Evolutionary conservation across 371 early-diverging fungal species (phyloP).

Genomic region (Mucor irregularis): DNA sequence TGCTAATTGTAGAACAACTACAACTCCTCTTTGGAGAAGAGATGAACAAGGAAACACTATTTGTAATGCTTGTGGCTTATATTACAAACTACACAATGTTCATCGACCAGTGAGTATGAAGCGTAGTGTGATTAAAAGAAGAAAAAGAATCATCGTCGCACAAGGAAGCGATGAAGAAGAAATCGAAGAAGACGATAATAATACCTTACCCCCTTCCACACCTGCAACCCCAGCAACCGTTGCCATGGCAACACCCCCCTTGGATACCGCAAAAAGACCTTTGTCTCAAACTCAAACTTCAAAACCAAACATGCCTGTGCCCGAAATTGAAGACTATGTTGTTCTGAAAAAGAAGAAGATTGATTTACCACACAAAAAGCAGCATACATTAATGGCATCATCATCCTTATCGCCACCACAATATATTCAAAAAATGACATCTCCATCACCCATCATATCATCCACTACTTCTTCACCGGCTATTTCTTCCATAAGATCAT

Average conservation of each 20-base stretch:
- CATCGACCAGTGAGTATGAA: constrained; percentile 83
- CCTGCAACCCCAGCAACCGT: background rate
- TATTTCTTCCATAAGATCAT: background rate
- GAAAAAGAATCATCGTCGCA: constrained; percentile 68
- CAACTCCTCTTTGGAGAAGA: constrained; percentile 91
- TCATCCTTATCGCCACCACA: background rate
- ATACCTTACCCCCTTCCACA: background rate
- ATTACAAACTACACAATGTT: constrained; percentile 80
- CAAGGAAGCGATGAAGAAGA: constrained; percentile 21
- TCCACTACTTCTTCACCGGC: background rate
- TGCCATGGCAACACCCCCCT: background rate
- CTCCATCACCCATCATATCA: background rate
- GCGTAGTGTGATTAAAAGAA: constrained; percentile 80
- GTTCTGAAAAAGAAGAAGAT: constrained; percentile 8
- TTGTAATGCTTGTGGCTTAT: constrained; percentile 91
- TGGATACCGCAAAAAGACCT: background rate
- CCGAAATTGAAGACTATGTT: constrained; percentile 36
- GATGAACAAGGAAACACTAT: constrained; percentile 76
- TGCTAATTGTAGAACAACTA: constrained; percentile 78
- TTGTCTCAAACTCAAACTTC: background rate
- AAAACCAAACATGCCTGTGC: no score
- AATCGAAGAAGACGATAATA: background rate
- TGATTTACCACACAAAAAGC: background rate
- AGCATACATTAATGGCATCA: constrained; percentile 5
- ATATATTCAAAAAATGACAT: background rate